Evolutionary conservation across 805 yeast genomes (phyloP), one percentile per base, ranked within the genome.

Genomic region (Metschnikowia colocasiae): DNA sequence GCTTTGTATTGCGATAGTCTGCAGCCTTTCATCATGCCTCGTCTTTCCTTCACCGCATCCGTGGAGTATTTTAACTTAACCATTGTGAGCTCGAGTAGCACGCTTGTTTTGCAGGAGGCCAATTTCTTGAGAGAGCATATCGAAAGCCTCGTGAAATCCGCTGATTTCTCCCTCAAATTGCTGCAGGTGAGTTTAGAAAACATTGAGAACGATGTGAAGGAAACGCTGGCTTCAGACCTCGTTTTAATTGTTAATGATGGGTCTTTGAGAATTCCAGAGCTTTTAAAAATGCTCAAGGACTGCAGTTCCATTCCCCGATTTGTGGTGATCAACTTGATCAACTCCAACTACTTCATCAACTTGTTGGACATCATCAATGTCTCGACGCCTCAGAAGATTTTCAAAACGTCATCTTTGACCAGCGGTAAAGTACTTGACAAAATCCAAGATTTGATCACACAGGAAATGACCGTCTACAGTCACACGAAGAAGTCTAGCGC

Each of bases 171-270:
- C 3, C 43, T 40, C 10, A 40, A 23, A 18, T 32, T 40, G 36
- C 36, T 22, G 43, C 43, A 40, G 12, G 30, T 40, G 10, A 22
- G 37, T 7, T 40, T 40, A 37, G 43, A 40, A 16, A 31, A 18
- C 9, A 7, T 29, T 4, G 37, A 6, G 13, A 10, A 12, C 13
- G 43, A 25, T n/a, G 7, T 12, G 6, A 39, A 29, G 5, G 8
- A 22, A 5, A 49, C 55, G 4, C 51, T 50, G 47, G 26, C 29
- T n/a, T 40, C 70, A 1, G 60, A 68, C 44, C 51, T 68, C 38
- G 45, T 71, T 6, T 65, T 72, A 43, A 50, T 69, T 8, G 58
- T 72, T 12, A 72, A 72, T 47, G 74, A 72, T 47, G 76, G 76
- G 7, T 63, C 73, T 3, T 43, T 43, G 13, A 53, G 51, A 4